Conservation (phyloP, 2,329 filamentous ascomycete genomes). For the Aspergillus sp. region DNA sequence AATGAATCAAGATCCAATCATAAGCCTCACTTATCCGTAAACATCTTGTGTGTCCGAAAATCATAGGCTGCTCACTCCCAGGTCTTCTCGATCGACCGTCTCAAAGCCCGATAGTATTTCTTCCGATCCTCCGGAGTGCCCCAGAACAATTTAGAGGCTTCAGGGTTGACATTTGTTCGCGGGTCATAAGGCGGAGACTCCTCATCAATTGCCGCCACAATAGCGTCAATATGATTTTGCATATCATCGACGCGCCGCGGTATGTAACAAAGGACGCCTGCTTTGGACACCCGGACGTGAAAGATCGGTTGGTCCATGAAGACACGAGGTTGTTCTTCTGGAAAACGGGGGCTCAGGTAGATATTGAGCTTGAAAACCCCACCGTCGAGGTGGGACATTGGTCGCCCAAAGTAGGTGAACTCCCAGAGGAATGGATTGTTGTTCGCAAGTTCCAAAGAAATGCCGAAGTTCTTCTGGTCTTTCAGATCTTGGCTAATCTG, state of each 20-base stretch:
- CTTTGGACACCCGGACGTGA: conserved; percentile 79
- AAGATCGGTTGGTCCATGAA: conserved; percentile 79
- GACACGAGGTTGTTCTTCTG: conserved; percentile 82
- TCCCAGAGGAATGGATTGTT: conserved; percentile 88
- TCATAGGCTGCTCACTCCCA: conserved; percentile 22
- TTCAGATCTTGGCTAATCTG: conserved; percentile 77
- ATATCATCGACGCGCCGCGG: conserved; percentile 72
- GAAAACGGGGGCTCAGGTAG: conserved; percentile 79
- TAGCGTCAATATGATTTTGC: conserved; percentile 76
- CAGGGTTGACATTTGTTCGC: conserved; percentile 78
- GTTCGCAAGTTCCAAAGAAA: conserved; percentile 74
- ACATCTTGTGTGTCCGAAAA: no score
- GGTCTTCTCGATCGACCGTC: conserved; percentile 65
- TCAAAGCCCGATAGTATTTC: conserved; percentile 76
- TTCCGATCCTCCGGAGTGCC: conserved; percentile 76
- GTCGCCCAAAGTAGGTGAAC: conserved; percentile 83
- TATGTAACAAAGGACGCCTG: conserved; percentile 82
- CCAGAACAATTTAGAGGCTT: conserved; percentile 86
- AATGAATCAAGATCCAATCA: no score
- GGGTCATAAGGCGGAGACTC: conserved; percentile 87
- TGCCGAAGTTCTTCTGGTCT: conserved; percentile 64
- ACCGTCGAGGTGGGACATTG: conserved; percentile 91
- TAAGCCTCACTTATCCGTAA: no score
- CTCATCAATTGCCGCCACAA: conserved; percentile 81
- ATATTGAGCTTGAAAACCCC: conserved; percentile 82